Evolutionary conservation across 352 stramenopile genomes (phyloP), one percentile per base, ranked within the genome.

Genomic region (Phytophthora podocarpi): DNA sequence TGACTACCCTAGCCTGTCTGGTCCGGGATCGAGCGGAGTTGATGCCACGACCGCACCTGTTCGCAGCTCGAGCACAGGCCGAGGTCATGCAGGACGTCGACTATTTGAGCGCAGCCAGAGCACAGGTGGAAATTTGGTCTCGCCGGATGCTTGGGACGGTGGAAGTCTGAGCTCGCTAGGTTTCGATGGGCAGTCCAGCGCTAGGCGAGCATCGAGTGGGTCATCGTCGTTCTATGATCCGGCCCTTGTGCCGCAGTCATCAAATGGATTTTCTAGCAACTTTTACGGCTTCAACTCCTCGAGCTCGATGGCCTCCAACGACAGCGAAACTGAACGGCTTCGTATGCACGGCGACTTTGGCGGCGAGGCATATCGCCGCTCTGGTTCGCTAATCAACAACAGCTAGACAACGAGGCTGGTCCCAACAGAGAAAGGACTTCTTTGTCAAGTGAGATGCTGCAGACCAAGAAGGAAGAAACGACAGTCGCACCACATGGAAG

Each of bases 301-400:
- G 8, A 60, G 26, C 12, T 62, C 50, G 60, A 63, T 68, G 78
- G 49, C 27, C 41, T 7, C 59, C 39, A 70, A 56, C 35, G 59
- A 50, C 51, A 64, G 23, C 34, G 80, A 54, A 57, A 75, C n/a
- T 27, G 67, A 72, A 8, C 55, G 61, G 12, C 57, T 72, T 20
- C 48, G 53, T 24, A 48, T 76, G 45, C 64, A 59, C 37, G 56
- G 26, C 20, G 56, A 65, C 27, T 83, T 85, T 51, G 56, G 65
- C 24, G 57, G 69, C n/a, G 67, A 72, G 11, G 40, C 68, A 10
- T 90, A 83, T 20, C 74, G 67, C 20, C 72, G 68, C 24, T 65
- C 75, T 0, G 53, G 75, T 21, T 81, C 75, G 40, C 59, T 87
- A 52, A 51, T 84, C 45, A 79, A 83, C 60, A 85, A 81, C 55